A percentile compares a stretch with the other conserved stretches of the same genome.
These are phyloP conservation scores for Coelastrella sp. DNA, from an alignment of 139 green algal species.

Conservation along the genomic window DNA sequence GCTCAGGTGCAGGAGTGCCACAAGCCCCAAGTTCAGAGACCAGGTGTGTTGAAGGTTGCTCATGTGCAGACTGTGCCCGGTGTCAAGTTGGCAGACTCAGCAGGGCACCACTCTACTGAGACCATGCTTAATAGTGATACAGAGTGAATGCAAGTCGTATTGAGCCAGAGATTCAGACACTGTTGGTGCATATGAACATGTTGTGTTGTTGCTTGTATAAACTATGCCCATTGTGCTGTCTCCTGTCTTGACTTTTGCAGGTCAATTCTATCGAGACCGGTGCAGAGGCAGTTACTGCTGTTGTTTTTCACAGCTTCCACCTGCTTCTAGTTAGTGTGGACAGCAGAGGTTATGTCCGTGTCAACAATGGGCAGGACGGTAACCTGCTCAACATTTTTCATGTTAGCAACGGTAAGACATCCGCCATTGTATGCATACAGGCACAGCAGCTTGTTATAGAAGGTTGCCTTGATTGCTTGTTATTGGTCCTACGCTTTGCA, in stretches of 20 bases:
- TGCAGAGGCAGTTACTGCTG: conserved; percentile 51
- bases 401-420: conserved; percentile 57
- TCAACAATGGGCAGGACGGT: conserved; percentile 66
- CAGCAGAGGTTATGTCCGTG: conserved; percentile 65
- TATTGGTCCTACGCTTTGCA: no score
- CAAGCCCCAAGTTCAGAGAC: conserved; percentile 60
- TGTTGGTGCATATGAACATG: no score
- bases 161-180: no score
- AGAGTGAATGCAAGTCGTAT: no score
- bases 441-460: no score
- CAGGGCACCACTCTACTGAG: neutral
- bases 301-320: conserved; percentile 84
- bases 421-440: no score
- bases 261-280: conserved; percentile 63
- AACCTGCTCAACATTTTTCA: conserved; percentile 63
- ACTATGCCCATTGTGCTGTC: neutral
- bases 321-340: conserved; percentile 71
- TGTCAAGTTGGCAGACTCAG: neutral
- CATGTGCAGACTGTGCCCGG: neutral
- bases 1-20: conserved; percentile 45
- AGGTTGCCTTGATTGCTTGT: no score
- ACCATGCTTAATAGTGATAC: no score
- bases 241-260: neutral
- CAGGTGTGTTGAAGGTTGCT: conserved; percentile 38
- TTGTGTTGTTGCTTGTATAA: no score